Percentiles rank a stretch among this genome's conserved stretches.
Conservation (phyloP, 2,329 filamentous ascomycete species). For the Amylocarpus encephaloides region DNA sequence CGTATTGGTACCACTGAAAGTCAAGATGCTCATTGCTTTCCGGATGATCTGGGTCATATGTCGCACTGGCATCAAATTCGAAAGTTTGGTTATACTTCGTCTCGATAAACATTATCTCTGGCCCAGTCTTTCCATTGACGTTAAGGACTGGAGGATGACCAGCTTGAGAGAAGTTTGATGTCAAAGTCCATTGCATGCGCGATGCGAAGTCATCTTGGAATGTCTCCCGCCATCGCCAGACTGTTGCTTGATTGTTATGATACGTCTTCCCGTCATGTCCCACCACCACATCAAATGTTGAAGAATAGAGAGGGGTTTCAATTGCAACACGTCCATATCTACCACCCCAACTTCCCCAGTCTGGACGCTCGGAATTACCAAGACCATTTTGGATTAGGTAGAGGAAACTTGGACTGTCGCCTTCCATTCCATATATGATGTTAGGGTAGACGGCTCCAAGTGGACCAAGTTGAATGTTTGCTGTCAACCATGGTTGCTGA, state of each 20-base stretch:
- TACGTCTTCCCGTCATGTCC: constrained; percentile 28
- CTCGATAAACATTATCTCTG: constrained; percentile 28
- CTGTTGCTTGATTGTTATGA: constrained; percentile 38
- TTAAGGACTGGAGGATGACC: constrained; percentile 37
- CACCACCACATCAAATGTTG: constrained; percentile 29
- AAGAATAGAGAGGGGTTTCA: constrained; percentile 19
- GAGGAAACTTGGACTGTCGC: constrained; percentile 35
- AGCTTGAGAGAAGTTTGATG: constrained; percentile 29
- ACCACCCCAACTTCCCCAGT: constrained; percentile 36
- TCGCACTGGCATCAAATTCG: not conserved
- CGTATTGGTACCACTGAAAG: constrained; percentile 3
- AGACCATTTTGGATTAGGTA: constrained; percentile 36
- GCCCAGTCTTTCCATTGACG: constrained; percentile 34
- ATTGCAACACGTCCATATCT: constrained; percentile 27
- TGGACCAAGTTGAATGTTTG: constrained; percentile 41
- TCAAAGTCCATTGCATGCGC: constrained; percentile 41
- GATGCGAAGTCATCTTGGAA: constrained; percentile 45
- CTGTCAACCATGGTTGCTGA: constrained; percentile 37
- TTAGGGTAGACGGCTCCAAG: constrained; percentile 35
- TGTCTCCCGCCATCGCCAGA: constrained; percentile 44
- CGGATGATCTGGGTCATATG: constrained; percentile 3
- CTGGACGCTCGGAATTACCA: constrained; percentile 30
- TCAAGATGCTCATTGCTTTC: not conserved
- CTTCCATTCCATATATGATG: constrained; percentile 39
- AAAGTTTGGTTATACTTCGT: not conserved